Base-by-base conservation (phyloP, 352 stramenopile genomes). In the Pythium volutum region DNA sequence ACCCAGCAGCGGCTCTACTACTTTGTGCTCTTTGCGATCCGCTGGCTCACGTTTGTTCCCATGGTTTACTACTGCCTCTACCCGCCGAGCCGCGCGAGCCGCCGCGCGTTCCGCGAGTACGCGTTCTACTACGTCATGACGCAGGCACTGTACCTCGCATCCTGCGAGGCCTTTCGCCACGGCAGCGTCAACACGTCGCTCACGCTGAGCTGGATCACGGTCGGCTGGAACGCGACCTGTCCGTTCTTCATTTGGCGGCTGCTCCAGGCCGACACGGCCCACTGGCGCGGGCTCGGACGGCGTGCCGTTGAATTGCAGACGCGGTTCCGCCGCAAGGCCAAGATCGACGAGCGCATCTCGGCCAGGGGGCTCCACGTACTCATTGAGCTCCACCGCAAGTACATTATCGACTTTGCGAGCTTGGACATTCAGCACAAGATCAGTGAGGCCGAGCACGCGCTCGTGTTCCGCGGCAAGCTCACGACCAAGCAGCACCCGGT, bases 351-450 rank as follows among this genome's bases (percentile, higher is more conserved):
- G 59, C 63, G 69, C 14, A 71, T 76, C 60, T 83, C 76, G 10
- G 69, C 69, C 20, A 66, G 75, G 34, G 71, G 81, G 18, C 67
- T 87, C 3, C 70, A 81, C 27, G 55, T 84, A 5, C 64, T 89
- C 49, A 76, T 76, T 29, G 66, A 86, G 47, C 56, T 78, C 42
- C 64, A 84, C 46, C 73, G 67, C 45, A 75, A 76, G 47, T 73
- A 72, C 49, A 68, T 84, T 34, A 75, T 88, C 42, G 76, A 88
- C 54, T 88, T 88, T 59, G 71, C 69, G 18, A 71, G 71, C 48
- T 47, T 87, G 2, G 63, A 81, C 42, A 59, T 88, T 31, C 50
- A 70, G 15, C 42, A 77, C 7, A 59, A 69, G 12, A 76, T 88
- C 33, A 77, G 78, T 11, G 45, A 73, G 0, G 73, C 73, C 15